Evolutionary conservation across 345 rosid genomes (phyloP).

Genomic region (Hevea brasiliensis): DNA sequence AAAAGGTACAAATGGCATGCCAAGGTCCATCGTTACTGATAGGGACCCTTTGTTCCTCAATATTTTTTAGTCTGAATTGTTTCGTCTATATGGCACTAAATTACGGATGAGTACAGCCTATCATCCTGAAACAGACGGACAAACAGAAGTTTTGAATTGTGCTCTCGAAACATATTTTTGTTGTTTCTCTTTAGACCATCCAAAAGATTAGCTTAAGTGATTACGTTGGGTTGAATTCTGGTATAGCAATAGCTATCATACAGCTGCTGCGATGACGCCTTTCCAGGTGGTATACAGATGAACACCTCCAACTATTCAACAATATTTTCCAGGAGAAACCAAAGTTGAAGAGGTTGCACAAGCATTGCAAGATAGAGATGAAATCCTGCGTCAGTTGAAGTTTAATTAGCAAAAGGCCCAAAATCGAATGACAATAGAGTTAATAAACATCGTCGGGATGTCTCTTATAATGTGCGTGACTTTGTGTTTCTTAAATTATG

Average conservation of each 20-base stretch:
- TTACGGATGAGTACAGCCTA: background rate
- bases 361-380: too few species aligned
- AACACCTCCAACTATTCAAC: too few species aligned
- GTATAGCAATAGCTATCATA: background rate
- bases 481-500: too few species aligned
- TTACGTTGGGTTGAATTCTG: background rate
- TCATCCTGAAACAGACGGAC: background rate
- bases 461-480: too few species aligned
- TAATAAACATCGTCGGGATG: too few species aligned
- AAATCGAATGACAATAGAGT: too few species aligned
- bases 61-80: background rate
- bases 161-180: background rate
- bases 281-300: too few species aligned
- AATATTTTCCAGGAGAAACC: too few species aligned
- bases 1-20: background rate
- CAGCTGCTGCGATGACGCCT: background rate
- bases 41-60: too few species aligned
- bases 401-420: too few species aligned
- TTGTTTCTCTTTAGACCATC: background rate
- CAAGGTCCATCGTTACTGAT: background rate
- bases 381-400: too few species aligned
- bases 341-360: too few species aligned
- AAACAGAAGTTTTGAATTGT: background rate
- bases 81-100: background rate
- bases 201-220: background rate